Percentiles rank a stretch among this genome's conserved stretches.
These are phyloP conservation scores for Kurtzmaniella quercitrusa DNA, from an alignment of 1,139 yeast species.

Conservation along the genomic window DNA sequence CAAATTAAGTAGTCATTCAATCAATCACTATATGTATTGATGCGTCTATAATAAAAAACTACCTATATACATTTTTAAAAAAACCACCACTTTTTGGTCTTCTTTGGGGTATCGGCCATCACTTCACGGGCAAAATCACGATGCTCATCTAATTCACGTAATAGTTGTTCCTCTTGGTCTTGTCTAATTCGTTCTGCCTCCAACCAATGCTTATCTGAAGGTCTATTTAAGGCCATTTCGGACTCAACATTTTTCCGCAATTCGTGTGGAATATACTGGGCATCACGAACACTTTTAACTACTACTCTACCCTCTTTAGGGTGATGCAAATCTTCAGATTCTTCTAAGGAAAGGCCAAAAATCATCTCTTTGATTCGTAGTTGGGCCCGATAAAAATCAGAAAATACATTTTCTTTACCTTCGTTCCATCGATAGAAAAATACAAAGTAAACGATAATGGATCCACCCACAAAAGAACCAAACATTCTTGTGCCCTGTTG, in stretches of 20 bases:
- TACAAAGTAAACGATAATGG: slow-evolving; percentile 52
- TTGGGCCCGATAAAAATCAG: slow-evolving; percentile 62
- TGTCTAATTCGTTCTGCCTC: slow-evolving; percentile 73
- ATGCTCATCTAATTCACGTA: slow-evolving; percentile 50
- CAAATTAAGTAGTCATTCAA: too few species aligned
- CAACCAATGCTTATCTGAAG: slow-evolving; percentile 66
- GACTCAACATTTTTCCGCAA: slow-evolving; percentile 40
- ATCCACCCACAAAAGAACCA: slow-evolving; percentile 44
- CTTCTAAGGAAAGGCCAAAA: slow-evolving; percentile 53
- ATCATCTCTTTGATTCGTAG: slow-evolving; percentile 50
- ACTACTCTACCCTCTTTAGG: slow-evolving; percentile 34
- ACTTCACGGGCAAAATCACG: slow-evolving; percentile 25
- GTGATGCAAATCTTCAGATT: slow-evolving; percentile 57
- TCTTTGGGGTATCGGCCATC: slow-evolving; percentile 22
- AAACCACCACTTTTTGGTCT: slow-evolving; percentile 34
- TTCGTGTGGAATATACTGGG: slow-evolving; percentile 37
- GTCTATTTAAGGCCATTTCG: slow-evolving; percentile 58
- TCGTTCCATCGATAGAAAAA: slow-evolving; percentile 85
- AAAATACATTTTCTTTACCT: slow-evolving; percentile 71
- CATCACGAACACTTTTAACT: slow-evolving; percentile 39
- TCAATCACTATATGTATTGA: too few species aligned
- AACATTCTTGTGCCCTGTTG: slow-evolving; percentile 52
- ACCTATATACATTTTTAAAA: slow-evolving; percentile 16
- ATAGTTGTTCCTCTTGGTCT: slow-evolving; percentile 61
- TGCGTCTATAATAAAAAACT: neutral